Evolutionary conservation across 2,329 filamentous ascomycete genomes (phyloP).

Genomic region (Cryphonectria japonica): DNA sequence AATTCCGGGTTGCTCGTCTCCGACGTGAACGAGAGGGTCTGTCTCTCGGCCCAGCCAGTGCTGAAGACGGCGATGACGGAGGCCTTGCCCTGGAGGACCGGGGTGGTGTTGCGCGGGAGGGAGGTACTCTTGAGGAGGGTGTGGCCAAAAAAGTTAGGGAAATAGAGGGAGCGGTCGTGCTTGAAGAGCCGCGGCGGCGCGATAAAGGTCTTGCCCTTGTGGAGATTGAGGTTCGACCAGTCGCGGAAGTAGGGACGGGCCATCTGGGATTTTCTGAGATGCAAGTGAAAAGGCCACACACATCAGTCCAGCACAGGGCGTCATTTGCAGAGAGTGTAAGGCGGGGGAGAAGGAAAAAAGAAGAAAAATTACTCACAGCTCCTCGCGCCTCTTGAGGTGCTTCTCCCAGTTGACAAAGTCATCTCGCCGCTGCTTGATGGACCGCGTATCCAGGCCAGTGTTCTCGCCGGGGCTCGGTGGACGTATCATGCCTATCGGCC

Average conservation of each 20-base stretch:
- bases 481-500: conserved; percentile 80
- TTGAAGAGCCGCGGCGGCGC: conserved; percentile 85
- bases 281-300: not conserved
- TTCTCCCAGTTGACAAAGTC: conserved; percentile 87
- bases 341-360: not conserved
- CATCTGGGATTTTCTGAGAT: conserved; percentile 69
- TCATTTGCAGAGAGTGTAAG: not conserved
- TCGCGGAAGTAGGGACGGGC: conserved; percentile 93
- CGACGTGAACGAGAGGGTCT: conserved; percentile 74
- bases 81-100: conserved; percentile 71
- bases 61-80: conserved; percentile 82
- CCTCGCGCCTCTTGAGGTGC: conserved; percentile 74
- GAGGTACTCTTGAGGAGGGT: conserved; percentile 66
- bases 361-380: conserved; percentile 60
- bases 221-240: conserved; percentile 80
- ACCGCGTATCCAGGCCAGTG: conserved; percentile 72
- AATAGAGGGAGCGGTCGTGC: conserved; percentile 81
- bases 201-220: conserved; percentile 91
- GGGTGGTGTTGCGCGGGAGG: conserved; percentile 70
- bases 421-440: conserved; percentile 68
- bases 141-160: conserved; percentile 85
- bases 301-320: conserved; percentile 19
- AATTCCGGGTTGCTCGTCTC: conserved; percentile 70
- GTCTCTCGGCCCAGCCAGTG: conserved; percentile 82
- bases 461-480: conserved; percentile 82